Percentiles rank a stretch among this genome's conserved stretches.
Conservation (phyloP, 2,329 filamentous ascomycete species). For the Clarireedia hainanense region DNA sequence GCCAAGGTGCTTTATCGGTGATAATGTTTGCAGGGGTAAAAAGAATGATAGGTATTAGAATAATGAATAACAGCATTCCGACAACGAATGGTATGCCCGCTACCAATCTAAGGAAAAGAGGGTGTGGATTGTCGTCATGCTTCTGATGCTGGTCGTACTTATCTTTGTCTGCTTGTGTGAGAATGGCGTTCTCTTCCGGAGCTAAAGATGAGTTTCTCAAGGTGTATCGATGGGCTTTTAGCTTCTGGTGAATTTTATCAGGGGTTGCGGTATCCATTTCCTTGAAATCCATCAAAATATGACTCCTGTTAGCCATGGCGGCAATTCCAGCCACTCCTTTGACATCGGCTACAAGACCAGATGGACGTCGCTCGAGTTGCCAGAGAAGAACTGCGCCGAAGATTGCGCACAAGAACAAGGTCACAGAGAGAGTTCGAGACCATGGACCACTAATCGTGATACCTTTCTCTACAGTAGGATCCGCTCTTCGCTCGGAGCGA, state of each 20-base stretch:
- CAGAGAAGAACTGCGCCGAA: conserved; percentile 51
- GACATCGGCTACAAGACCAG: conserved; percentile 60
- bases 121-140: conserved; percentile 52
- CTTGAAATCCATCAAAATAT: conserved; percentile 67
- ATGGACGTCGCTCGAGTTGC: conserved; percentile 53
- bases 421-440: conserved; percentile 52
- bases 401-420: conserved; percentile 49
- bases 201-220: conserved; percentile 64
- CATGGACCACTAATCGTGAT: conserved; percentile 50
- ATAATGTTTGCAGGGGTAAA: conserved; percentile 48
- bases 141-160: conserved; percentile 42
- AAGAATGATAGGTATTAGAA: conserved; percentile 52
- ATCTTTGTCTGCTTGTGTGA: conserved; percentile 36
- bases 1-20: conserved; percentile 55
- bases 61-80: conserved; percentile 47
- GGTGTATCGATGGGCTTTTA: conserved; percentile 60
- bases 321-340: conserved; percentile 67
- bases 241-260: conserved; percentile 57
- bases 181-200: conserved; percentile 47
- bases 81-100: conserved; percentile 54
- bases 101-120: conserved; percentile 55
- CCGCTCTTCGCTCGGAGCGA: conserved; percentile 35
- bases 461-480: conserved; percentile 40
- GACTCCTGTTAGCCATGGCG: conserved; percentile 65
- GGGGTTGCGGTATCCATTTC: conserved; percentile 61